These are phyloP conservation scores for Serpula lacrymans DNA, from an alignment of 768 basidiomycete species.

Conservation along the genomic window DNA sequence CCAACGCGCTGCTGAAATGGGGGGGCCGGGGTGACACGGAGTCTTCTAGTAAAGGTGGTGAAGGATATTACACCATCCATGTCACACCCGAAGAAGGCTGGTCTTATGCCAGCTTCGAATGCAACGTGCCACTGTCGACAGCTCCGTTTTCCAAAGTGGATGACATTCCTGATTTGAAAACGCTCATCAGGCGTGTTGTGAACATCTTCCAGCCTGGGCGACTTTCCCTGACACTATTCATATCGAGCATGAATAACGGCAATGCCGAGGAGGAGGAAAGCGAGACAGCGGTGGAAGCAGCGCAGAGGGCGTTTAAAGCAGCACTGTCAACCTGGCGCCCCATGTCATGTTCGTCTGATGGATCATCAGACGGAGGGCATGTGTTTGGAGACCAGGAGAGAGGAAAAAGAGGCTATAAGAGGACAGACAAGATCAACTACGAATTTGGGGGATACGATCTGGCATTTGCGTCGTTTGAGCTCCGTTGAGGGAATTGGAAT, in stretches of 20 bases:
- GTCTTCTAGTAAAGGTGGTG: constrained; percentile 37
- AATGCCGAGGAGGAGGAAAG: constrained; percentile 42
- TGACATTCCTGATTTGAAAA: constrained; percentile 69
- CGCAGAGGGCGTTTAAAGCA: constrained; percentile 67
- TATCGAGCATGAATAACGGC: constrained; percentile 60
- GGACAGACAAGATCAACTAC: constrained; percentile 98
- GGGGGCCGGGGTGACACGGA: constrained; percentile 33
- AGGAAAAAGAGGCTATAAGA: constrained; percentile 49
- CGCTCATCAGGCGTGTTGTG: constrained; percentile 85
- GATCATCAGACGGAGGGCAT: constrained; percentile 12
- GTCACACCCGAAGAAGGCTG: constrained; percentile 95
- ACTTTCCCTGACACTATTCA: constrained; percentile 86
- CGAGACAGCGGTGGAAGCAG: constrained; percentile 62
- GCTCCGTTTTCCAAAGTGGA: constrained; percentile 24
- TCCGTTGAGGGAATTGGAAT: constrained; percentile 36
- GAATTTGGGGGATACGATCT: constrained; percentile 92
- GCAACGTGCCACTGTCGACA: constrained; percentile 77
- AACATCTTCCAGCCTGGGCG: constrained; percentile 88
- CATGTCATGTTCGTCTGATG: constrained; percentile 18
- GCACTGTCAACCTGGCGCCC: constrained; percentile 46
- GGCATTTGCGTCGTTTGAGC: constrained; percentile 85
- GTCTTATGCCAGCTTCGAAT: constrained; percentile 99
- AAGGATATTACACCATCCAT: constrained; percentile 98
- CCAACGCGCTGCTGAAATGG: constrained; percentile 84
- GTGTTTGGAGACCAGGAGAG: constrained; percentile 10